Evolutionary conservation across 1,284 basidiomycete species (phyloP).

Genomic region (Phylloboletellus chloephorus): DNA sequence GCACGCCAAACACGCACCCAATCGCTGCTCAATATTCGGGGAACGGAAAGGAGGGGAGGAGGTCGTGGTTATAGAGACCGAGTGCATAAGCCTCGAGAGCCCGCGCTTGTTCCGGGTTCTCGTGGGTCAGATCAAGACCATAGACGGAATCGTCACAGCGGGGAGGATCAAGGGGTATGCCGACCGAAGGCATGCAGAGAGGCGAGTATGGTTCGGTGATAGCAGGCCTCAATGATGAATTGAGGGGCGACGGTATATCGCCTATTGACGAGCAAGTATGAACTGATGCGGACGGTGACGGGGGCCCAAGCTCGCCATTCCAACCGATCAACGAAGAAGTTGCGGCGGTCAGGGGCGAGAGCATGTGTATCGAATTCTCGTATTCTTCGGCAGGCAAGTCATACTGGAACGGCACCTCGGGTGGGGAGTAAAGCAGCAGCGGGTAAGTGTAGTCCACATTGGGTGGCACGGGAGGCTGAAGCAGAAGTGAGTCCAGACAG

Average conservation of each 20-base stretch:
- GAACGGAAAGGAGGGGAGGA: slow-evolving; percentile 25
- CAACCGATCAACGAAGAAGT: slow-evolving; percentile 32
- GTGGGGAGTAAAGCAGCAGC: slow-evolving; percentile 2
- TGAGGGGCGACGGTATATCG: neutral
- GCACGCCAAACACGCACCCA: neutral
- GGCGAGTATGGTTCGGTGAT: slow-evolving; percentile 5
- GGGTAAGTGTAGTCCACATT: slow-evolving; percentile 6
- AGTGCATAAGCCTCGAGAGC: slow-evolving; percentile 30
- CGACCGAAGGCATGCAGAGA: neutral
- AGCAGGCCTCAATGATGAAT: neutral
- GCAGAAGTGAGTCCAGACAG: slow-evolving; percentile 1
- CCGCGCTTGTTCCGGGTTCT: slow-evolving; percentile 21
- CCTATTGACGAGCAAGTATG: neutral
- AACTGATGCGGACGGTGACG: slow-evolving; percentile 2
- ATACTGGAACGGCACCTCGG: slow-evolving; percentile 1
- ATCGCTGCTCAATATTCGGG: slow-evolving; percentile 16
- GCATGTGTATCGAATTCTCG: neutral
- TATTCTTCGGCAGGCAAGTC: neutral
- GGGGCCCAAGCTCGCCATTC: slow-evolving; percentile 19
- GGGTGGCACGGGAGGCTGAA: neutral
- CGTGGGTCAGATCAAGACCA: slow-evolving; percentile 9
- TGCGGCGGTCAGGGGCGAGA: slow-evolving; percentile 29
- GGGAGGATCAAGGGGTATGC: slow-evolving; percentile 4
- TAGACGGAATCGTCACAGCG: slow-evolving; percentile 3
- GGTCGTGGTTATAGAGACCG: slow-evolving; percentile 25